phyloP scores from a whole-genome alignment of 176 grass and related monocot genomes.

The Bothriochloa decipiens region DNA sequence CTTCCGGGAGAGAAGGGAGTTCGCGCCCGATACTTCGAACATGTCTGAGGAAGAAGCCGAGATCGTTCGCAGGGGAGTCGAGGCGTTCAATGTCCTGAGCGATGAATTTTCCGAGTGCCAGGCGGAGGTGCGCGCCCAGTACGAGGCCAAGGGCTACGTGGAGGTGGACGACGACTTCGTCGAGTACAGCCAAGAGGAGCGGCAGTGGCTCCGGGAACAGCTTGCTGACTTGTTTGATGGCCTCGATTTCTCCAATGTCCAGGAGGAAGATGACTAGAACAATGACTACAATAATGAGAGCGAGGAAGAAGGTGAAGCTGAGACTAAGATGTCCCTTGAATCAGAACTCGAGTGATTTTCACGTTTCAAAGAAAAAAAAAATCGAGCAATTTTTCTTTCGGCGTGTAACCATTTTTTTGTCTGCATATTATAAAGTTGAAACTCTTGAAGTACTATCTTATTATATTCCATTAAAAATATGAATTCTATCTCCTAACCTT shows the following conservation, averaged over 20 bases:
- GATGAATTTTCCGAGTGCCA: not conserved
- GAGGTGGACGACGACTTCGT: not conserved
- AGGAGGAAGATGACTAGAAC: too few species aligned
- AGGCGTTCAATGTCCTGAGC: not conserved
- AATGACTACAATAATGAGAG: too few species aligned
- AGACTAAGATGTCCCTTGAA: too few species aligned
- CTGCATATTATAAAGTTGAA: too few species aligned
- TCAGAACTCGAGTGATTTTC: too few species aligned
- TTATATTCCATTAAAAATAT: too few species aligned
- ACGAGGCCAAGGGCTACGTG: not conserved
- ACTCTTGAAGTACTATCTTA: too few species aligned
- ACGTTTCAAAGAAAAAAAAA: too few species aligned
- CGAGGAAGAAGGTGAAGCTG: too few species aligned
- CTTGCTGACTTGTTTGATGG: not conserved
- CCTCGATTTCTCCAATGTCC: not conserved
- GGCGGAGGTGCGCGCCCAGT: not conserved
- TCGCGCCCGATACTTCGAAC: not conserved
- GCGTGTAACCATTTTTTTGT: too few species aligned
- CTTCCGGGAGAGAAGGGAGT: not conserved
- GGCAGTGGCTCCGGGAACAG: not conserved
- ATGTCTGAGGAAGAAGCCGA: not conserved
- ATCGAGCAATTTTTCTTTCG: too few species aligned
- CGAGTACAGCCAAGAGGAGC: not conserved
- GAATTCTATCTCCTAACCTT: too few species aligned
- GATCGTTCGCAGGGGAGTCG: not conserved